phyloP scores from a whole-genome alignment of 192 early-diverging fungal genomes.

The Tieghemiomyces parasiticus region DNA sequence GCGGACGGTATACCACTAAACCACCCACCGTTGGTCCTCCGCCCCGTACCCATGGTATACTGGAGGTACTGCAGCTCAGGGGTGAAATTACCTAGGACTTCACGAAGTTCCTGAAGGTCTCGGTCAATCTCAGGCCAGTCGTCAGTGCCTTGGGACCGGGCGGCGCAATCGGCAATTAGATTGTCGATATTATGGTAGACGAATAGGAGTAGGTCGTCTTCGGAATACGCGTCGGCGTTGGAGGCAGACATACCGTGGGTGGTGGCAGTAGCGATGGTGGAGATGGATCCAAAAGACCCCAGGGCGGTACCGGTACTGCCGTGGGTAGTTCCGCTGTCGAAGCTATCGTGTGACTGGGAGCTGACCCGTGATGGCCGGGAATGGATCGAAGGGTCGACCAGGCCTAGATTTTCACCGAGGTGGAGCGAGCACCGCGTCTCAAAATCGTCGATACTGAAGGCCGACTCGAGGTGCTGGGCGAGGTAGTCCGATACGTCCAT shows the following conservation, averaged over 20 bases:
- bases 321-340: background rate
- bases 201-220: slow-evolving; percentile 7
- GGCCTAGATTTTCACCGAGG: slow-evolving; percentile 1
- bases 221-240: background rate
- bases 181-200: slow-evolving; percentile 8
- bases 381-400: background rate
- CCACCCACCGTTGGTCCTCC: background rate
- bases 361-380: background rate
- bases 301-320: background rate
- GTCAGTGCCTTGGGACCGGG: background rate
- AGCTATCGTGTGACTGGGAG: background rate
- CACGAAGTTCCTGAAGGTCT: background rate
- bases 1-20: too few relatives aligned
- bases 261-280: too few relatives aligned
- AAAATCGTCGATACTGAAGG: slow-evolving; percentile 11
- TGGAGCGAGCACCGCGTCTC: background rate
- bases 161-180: background rate
- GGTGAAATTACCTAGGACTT: background rate
- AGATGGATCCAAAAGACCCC: too few relatives aligned
- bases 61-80: slow-evolving; percentile 4
- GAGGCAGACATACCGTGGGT: too few relatives aligned
- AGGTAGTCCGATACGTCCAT: background rate
- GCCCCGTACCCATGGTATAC: background rate
- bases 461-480: slow-evolving; percentile 8
- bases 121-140: background rate